Base-by-base conservation (phyloP, 2,329 filamentous ascomycete species). In the Monosporascus sp. region DNA sequence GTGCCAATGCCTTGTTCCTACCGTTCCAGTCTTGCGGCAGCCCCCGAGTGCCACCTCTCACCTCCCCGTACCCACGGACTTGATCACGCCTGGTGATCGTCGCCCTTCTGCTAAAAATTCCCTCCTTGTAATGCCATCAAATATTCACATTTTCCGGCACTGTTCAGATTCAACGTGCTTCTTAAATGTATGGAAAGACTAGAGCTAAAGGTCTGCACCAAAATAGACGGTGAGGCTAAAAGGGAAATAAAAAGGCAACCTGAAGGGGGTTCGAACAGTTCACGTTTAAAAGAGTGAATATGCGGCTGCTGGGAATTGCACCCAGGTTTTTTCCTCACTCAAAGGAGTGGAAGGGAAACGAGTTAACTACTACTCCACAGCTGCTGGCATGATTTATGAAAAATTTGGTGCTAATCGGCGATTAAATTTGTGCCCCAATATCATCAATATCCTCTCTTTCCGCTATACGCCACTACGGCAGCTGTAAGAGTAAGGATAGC, bases 221-320 rank as follows among this genome's bases (percentile, higher is more conserved):
- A 6, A 18, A 3, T 9, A 47, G 11, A 9, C 7, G 11, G 2
- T 2, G 22, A 24, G 20, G 6, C 18, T 7, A 31, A 27, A 36
- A 18, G 11, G 14, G 1, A 48, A 17, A 8, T 7, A 48, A 48
- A 15, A 35, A 14, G 14, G 15, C 9, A 14, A 27, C 9, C 9
- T 7, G 22, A 43, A 3, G 22, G 9, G 7, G 17, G 25, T 48
- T 48, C 15, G 45, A 48, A 22, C 15, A 18, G 18, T 6, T 14
- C 11, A 20, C 18, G 5, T 24, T 15, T 20, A 24, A 24, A 48
- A 35, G 7, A 2, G 9, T 43, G n/a, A 46, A 46, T 25, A 44
- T 67, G 63, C 64, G 57, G 41, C 60, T 51, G 54, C 60, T 62
- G 61, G 62, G 65, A 66, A 60, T 68, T 61, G 65, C 62, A 68